Conservation (phyloP, 257 asterid species). For the Primulina eburnea region DNA sequence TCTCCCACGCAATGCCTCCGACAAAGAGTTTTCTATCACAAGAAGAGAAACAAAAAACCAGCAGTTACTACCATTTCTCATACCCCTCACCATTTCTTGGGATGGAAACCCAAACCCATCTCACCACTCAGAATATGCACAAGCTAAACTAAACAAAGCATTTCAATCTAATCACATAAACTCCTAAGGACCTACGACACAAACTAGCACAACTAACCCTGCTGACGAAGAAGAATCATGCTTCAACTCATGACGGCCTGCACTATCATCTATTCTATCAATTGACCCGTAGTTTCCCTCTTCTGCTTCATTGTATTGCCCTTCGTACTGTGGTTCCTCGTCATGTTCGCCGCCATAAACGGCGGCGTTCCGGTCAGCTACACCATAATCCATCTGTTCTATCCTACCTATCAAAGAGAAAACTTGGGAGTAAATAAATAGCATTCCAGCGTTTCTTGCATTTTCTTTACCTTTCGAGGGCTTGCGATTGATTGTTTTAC, state of each 20-base stretch:
- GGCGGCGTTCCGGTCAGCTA: slow-evolving; percentile 66
- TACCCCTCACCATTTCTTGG: slow-evolving; percentile 39
- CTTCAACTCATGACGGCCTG: slow-evolving; percentile 60
- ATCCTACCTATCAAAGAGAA: slow-evolving; percentile 48
- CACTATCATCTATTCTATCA: slow-evolving; percentile 81
- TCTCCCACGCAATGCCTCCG: slow-evolving; percentile 99
- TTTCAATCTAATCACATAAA: slow-evolving; percentile 36
- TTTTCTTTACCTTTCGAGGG: slow-evolving; percentile 33
- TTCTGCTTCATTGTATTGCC: slow-evolving; percentile 51
- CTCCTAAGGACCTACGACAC: slow-evolving; percentile 42
- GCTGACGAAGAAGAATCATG: slow-evolving; percentile 91
- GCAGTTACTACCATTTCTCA: slow-evolving; percentile 61
- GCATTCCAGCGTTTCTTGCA: slow-evolving; percentile 36
- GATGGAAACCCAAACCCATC: slow-evolving; percentile 49
- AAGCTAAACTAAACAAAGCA: slow-evolving; percentile 41
- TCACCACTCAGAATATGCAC: slow-evolving; percentile 36
- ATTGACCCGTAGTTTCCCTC: slow-evolving; percentile 62
- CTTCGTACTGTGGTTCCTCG: slow-evolving; percentile 61
- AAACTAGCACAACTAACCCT: slow-evolving; percentile 96
- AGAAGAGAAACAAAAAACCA: slow-evolving; percentile 62
- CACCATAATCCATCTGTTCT: slow-evolving; percentile 79
- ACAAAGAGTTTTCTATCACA: slow-evolving; percentile 96
- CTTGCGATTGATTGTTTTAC: slow-evolving; percentile 9
- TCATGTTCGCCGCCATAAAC: slow-evolving; percentile 49
- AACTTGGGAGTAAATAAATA: slow-evolving; percentile 55